phyloP scores from a whole-genome alignment of 2,329 filamentous ascomycete genomes.

The Clonostachys solani region DNA sequence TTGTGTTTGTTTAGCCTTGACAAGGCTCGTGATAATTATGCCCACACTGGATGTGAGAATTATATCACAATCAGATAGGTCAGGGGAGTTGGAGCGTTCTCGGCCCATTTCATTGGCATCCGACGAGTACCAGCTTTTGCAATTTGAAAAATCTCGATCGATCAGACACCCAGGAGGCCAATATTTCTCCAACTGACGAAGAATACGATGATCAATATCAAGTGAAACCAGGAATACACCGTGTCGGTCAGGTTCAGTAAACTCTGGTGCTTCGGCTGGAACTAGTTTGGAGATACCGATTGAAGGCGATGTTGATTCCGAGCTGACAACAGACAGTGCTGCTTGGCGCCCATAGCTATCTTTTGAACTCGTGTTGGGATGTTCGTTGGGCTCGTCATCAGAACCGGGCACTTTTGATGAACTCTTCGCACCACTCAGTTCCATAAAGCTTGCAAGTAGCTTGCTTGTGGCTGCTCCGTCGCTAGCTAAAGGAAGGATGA shows the following conservation, averaged over 20 bases:
- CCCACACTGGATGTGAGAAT: conserved; percentile 66
- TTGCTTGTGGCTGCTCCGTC: too few relatives aligned
- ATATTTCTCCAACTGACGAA: neutral
- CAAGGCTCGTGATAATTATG: conserved; percentile 65
- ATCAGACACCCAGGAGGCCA: neutral
- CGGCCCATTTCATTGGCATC: too few relatives aligned
- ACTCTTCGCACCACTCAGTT: conserved; percentile 20
- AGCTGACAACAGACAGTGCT: too few relatives aligned
- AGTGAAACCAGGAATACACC: neutral
- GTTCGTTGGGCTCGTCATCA: too few relatives aligned
- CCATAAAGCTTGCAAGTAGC: conserved; percentile 15
- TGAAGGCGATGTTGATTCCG: too few relatives aligned
- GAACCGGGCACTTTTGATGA: neutral
- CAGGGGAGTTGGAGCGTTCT: neutral
- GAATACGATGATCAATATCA: neutral
- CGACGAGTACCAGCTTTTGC: too few relatives aligned
- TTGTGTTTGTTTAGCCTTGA: conserved; percentile 67
- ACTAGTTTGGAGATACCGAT: neutral
- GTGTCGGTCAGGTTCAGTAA: conserved; percentile 1
- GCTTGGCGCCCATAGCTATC: too few relatives aligned
- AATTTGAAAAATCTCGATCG: neutral
- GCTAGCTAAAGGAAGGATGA: too few relatives aligned
- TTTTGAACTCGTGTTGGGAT: too few relatives aligned
- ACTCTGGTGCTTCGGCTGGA: neutral
- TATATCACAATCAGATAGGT: conserved; percentile 63